Evolutionary conservation across 2,329 filamentous ascomycete genomes (phyloP).

Genomic region (Tolypocladium ovalisporum): DNA sequence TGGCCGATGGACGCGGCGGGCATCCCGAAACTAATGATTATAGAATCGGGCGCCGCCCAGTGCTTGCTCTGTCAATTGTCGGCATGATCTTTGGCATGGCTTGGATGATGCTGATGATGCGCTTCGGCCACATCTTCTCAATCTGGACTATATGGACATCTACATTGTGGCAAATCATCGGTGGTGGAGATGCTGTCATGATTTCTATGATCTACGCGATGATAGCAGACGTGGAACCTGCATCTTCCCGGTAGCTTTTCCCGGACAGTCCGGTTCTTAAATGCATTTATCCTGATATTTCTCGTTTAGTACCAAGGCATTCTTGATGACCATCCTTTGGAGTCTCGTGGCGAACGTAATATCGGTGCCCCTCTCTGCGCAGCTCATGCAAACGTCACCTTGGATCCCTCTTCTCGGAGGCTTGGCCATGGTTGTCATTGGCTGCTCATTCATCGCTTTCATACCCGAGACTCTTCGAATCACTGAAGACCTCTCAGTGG

Average conservation of each 20-base stretch:
- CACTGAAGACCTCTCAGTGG: background rate
- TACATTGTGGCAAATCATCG: slow-evolving; percentile 2
- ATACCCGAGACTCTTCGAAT: background rate
- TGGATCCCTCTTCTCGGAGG: background rate
- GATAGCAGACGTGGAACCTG: slow-evolving; percentile 3
- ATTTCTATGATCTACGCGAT: slow-evolving; percentile 6
- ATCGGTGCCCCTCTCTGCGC: background rate
- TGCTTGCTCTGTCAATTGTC: slow-evolving; percentile 3
- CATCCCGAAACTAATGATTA: too few relatives aligned
- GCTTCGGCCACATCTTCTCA: background rate
- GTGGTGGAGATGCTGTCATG: slow-evolving; percentile 3
- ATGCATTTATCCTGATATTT: background rate
- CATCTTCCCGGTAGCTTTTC: slow-evolving; percentile 1
- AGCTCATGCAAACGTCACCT: slow-evolving; percentile 1
- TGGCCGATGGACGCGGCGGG: too few relatives aligned
- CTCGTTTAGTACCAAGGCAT: background rate
- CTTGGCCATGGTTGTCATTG: background rate
- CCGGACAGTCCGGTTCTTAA: background rate
- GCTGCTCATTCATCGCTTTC: background rate
- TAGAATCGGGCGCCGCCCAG: slow-evolving; percentile 5
- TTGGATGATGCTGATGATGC: slow-evolving; percentile 3
- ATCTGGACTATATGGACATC: slow-evolving; percentile 4
- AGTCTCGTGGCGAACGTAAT: background rate
- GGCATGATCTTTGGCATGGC: slow-evolving; percentile 1
- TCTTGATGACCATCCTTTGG: slow-evolving; percentile 1